Evolutionary conservation across 352 stramenopile genomes (phyloP), one percentile per base, ranked within the genome.

Genomic region (Thalassiosira oceanica): DNA sequence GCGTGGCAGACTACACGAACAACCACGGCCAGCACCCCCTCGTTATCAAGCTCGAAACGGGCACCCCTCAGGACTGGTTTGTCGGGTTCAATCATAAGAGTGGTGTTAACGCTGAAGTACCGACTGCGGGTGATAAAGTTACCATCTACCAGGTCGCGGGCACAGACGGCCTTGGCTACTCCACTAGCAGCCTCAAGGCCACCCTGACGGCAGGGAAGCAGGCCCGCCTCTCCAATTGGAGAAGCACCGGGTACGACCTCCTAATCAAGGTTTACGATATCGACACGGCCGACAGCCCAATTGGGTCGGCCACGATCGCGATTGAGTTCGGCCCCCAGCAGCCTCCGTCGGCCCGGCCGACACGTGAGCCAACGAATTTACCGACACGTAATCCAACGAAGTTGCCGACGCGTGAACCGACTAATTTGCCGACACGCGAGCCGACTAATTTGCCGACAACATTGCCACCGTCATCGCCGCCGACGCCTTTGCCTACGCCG

Each of bases 21-120:
- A 77, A 68, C 42, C 49, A 41, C 10, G 42, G 23, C 10, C 24
- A 57, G 21, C 27, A 63, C 26, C 45, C 54, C 15, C 51, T 78
- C 10, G 44, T 71, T 10, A 7, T 82, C 23, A 69, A 71, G 11
- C 27, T 82, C n/a, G 61, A 74, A 18, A 55, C 60, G 1, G 65
- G 57, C 4, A 45, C 24, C 24, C 6, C 24, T 24, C 13, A 20
- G 18, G 67, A 77, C 33, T 72, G 46, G 3, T 78, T 73, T 28
- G 26, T 86, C 0, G 49, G 49, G 8, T 84, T 80, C 51, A 86
- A 86, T 64, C 46, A 69, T n/a, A 41, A 42, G 8, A 67, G 4
- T 27, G 64, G 70, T 10, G 27, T 74, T 6, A 86, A 78, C 31
- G 11, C 10, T 1, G 68, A 76, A 16, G 58, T 33, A 0, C 29